Evolutionary conservation across 495 filamentous ascomycete genomes (phyloP), one percentile per base, ranked within the genome.

Genomic region (Oleoguttula mirabilis): DNA sequence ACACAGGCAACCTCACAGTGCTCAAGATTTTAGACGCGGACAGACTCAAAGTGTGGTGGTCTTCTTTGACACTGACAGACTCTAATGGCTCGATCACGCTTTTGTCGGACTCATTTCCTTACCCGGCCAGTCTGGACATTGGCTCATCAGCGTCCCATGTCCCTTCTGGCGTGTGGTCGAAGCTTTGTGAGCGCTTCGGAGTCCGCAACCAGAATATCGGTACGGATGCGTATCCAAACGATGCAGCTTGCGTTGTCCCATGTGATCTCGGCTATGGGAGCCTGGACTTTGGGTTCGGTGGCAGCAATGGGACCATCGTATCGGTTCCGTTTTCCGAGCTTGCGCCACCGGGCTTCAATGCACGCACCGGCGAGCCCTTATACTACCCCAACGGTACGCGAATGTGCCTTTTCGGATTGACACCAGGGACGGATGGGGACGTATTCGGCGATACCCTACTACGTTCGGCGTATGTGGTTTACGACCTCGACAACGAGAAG

Each of bases 361-460:
- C 27, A 8, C 14, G 8, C 8, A 30, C 27, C 14, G 12, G 12
- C 32, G 8, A 35, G 15, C 32, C 32, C 15, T n/a, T 35, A 8
- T 7, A 6, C 7, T 19, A 7, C 32, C 6, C 6, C 10, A 19
- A 35, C 32, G 32, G 32, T n/a, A 17, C 32, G 6, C 32, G 7
- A 35, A 14, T 14, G 7, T 35, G 32, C 17, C 11, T 6, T 10
- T 35, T 35, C 15, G 32, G 32, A 10, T 35, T 35, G 10, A 6
- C 7, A 17, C 32, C 15, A 6, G 32, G 15, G 12, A 8, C 7
- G 10, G 15, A 14, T 8, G 6, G 6, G 12, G 8, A 10, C 15
- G 10, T 92, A 3, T 62, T 95, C 28, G 88, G 88, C 6, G 88
- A 95, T 56, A 94, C 88, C 0, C 94, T 94, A 63, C 67, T 95